Base-by-base conservation (phyloP, 1,284 basidiomycete species). In the Macrocystidia cucumis region DNA sequence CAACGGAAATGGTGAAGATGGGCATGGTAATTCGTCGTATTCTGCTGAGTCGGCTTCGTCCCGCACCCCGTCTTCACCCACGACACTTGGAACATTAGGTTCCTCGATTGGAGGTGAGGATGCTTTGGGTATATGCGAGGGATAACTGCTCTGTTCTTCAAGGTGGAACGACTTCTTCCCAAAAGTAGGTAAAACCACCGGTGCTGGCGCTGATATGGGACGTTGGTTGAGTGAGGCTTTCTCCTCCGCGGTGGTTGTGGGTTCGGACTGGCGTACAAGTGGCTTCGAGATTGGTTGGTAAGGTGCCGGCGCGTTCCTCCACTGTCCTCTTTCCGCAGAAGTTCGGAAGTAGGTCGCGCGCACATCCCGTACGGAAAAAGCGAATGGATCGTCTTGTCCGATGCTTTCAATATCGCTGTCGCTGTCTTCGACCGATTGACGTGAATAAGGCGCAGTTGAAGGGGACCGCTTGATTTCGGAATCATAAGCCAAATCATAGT, bases 261-360 rank as follows among this genome's bases (percentile, higher is more conserved):
- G 63, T 0, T 52, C 58, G 2, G 68, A 66, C 43, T 61, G 57
- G 9, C 59, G 55, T 12, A 47, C 48, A 18, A 47, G 45, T 29
- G 49, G 26, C 34, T 48, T 40, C 27, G 44, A 35, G 29, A 42
- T 37, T 32, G 46, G 43, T 41, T 48, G 49, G 29, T 47, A 37
- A 0, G 59, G 54, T 17, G 62, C 48, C 2, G 69, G 69, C 41
- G 72, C 71, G 30, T 53, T 67, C 43, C 59, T 55, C 71, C 71
- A 74, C 32, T 61, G 60, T 8, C 72, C 71, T 29, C 71, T 69
- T 43, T 74, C 72, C 3, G 67, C 61, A 29, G 71, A 74, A 11
- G 60, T 60, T 24, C 60, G 57, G 44, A 73, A 74, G 42, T 60
- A 70, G 5, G 69, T 72, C 36, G 61, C 56, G 31, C 62, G 66